Evolutionary conservation across 768 basidiomycete species (phyloP).

Genomic region (Lactifluus rugatus): DNA sequence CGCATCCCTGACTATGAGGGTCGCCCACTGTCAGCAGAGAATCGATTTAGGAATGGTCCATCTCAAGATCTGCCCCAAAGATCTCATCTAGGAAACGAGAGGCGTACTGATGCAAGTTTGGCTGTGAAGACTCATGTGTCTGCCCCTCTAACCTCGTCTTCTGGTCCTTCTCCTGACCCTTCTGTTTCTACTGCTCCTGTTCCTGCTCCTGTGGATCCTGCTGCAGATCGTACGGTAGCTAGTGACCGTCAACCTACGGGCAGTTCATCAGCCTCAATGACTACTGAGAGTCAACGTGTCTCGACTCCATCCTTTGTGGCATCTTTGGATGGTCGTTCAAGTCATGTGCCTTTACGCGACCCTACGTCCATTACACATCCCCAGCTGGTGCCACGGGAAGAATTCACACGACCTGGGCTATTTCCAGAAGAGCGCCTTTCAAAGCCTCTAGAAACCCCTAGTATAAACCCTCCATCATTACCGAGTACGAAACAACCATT

Average conservation of each 20-base stretch:
- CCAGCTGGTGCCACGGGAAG: not conserved
- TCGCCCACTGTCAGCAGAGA: slow-evolving; percentile 9
- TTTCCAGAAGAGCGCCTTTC: slow-evolving; percentile 23
- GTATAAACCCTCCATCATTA: slow-evolving; percentile 5
- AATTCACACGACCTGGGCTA: slow-evolving; percentile 7
- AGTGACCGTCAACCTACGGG: not conserved
- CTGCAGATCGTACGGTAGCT: not conserved
- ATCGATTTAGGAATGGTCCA: slow-evolving; percentile 14
- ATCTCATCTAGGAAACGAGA: slow-evolving; percentile 2
- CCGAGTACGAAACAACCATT: slow-evolving; percentile 10
- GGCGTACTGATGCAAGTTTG: not conserved
- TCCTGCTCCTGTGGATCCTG: not conserved
- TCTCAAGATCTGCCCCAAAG: slow-evolving; percentile 1
- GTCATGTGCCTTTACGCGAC: slow-evolving; percentile 15
- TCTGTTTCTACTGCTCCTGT: not conserved
- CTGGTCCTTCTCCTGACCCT: not conserved
- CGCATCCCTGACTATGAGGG: slow-evolving; percentile 16
- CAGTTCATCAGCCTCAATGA: not conserved
- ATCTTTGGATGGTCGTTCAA: slow-evolving; percentile 21
- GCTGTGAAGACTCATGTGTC: slow-evolving; percentile 2
- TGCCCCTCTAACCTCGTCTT: not conserved
- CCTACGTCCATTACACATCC: slow-evolving; percentile 4
- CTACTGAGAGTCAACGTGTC: not conserved
- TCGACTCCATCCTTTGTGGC: slow-evolving; percentile 12
- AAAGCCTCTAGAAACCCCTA: slow-evolving; percentile 19